phyloP scores from a whole-genome alignment of 441 rosid species.

The Populus hybrid region DNA sequence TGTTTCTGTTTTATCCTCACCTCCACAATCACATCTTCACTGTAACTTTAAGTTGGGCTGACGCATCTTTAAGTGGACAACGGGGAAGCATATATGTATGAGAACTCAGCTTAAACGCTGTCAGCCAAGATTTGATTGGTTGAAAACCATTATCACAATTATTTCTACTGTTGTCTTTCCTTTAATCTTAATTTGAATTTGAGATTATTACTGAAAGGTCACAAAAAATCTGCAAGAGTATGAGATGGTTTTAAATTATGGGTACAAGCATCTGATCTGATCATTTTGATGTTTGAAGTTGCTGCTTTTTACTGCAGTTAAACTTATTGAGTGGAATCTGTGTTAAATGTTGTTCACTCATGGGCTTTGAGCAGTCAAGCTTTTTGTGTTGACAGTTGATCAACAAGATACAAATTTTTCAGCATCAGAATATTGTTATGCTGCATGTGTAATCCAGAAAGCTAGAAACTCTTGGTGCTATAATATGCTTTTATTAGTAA shows the following conservation, averaged over 20 bases:
- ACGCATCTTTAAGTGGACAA: too few relatives aligned
- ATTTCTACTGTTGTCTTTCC: background rate
- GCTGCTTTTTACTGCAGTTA: background rate
- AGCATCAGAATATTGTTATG: background rate
- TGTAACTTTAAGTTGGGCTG: too few relatives aligned
- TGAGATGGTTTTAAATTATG: background rate
- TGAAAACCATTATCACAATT: background rate
- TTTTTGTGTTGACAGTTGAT: background rate
- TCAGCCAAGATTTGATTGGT: background rate
- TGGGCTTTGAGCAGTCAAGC: background rate
- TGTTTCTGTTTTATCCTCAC: too few relatives aligned
- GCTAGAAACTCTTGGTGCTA: background rate
- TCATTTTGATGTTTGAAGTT: background rate
- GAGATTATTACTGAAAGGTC: background rate
- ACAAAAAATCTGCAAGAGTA: background rate
- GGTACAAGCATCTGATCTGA: background rate
- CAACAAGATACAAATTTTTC: background rate
- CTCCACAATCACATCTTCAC: too few relatives aligned
- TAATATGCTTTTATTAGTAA: background rate
- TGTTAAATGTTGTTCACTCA: background rate
- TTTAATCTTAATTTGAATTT: background rate
- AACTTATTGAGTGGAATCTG: background rate
- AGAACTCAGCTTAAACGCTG: background rate
- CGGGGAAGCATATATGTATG: background rate
- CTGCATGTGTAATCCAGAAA: background rate